phyloP scores from a whole-genome alignment of 768 basidiomycete species.

The Ramaria sp. region DNA sequence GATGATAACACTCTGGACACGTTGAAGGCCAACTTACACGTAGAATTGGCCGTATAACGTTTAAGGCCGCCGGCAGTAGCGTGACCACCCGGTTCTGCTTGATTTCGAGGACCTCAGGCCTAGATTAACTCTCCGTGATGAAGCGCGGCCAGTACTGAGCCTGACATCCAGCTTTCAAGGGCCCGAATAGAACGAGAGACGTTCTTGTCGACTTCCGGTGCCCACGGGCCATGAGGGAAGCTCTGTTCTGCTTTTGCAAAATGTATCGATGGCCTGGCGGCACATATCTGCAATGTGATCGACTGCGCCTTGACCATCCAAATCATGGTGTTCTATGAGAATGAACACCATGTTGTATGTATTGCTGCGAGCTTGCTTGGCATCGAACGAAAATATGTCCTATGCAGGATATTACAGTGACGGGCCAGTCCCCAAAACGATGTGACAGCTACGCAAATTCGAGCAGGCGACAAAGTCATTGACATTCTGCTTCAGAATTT shows the following conservation, averaged over 20 bases:
- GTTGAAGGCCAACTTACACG: too few species aligned
- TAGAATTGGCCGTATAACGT: too few species aligned
- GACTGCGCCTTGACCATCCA: slow-evolving; percentile 28
- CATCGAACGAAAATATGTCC: slow-evolving; percentile 31
- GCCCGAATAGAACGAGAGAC: slow-evolving; percentile 44
- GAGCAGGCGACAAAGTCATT: slow-evolving; percentile 44
- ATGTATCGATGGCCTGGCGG: too few species aligned
- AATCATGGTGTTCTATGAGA: slow-evolving; percentile 27
- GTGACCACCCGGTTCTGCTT: too few species aligned
- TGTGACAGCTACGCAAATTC: slow-evolving; percentile 21
- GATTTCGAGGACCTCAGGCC: slow-evolving; percentile 13
- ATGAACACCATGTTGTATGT: slow-evolving; percentile 32
- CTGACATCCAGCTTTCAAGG: slow-evolving; percentile 65
- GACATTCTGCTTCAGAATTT: slow-evolving; percentile 33
- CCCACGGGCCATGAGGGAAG: slow-evolving; percentile 42
- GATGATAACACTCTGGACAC: too few species aligned
- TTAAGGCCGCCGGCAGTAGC: too few species aligned
- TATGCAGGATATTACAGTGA: slow-evolving; percentile 11
- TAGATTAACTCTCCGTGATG: slow-evolving; percentile 59
- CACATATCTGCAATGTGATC: slow-evolving; percentile 15
- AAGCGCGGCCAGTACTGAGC: slow-evolving; percentile 72
- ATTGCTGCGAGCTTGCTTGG: slow-evolving; percentile 31
- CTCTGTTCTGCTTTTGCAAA: too few species aligned
- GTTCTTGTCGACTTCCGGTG: slow-evolving; percentile 43
- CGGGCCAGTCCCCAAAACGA: neutral